A percentile compares a stretch with the other conserved stretches of the same genome.
Evolutionary conservation across 2,329 filamentous ascomycete species (phyloP).

Genomic region (Cadophora malorum): DNA sequence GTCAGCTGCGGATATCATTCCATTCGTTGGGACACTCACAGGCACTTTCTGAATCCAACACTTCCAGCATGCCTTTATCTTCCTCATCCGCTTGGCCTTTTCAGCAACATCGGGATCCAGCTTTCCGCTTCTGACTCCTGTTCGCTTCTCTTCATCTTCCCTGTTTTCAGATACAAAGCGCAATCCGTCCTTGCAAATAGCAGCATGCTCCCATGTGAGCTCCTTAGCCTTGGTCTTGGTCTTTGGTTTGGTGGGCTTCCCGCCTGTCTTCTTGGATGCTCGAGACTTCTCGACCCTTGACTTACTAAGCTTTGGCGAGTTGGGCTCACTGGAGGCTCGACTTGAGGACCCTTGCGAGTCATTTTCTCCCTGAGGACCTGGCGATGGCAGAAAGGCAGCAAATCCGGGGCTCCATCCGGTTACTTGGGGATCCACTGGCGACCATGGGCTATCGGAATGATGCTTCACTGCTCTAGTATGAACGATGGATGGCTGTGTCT

Average conservation of each 20-base stretch:
- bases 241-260: constrained; percentile 25
- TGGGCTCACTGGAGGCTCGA: constrained; percentile 13
- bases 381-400: constrained; percentile 31
- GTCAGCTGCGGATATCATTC: not conserved
- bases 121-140: constrained; percentile 32
- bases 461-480: constrained; percentile 18
- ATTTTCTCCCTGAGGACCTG: constrained; percentile 27
- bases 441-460: constrained; percentile 32
- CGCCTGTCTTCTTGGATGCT: not conserved
- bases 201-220: constrained; percentile 26
- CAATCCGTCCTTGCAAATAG: constrained; percentile 28
- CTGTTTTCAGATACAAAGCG: constrained; percentile 17
- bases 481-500: constrained; percentile 6
- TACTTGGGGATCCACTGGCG: constrained; percentile 27
- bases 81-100: constrained; percentile 34
- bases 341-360: constrained; percentile 20
- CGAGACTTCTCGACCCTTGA: constrained; percentile 12
- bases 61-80: constrained; percentile 37
- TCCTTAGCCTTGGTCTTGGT: constrained; percentile 22
- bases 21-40: constrained; percentile 17
- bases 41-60: constrained; percentile 40
- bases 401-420: constrained; percentile 26
- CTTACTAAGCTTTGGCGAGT: constrained; percentile 11
- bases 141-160: constrained; percentile 20
- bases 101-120: constrained; percentile 33